These are phyloP conservation scores for Lentinula aciculospora DNA, from an alignment of 768 basidiomycete genomes.

Conservation along the genomic window DNA sequence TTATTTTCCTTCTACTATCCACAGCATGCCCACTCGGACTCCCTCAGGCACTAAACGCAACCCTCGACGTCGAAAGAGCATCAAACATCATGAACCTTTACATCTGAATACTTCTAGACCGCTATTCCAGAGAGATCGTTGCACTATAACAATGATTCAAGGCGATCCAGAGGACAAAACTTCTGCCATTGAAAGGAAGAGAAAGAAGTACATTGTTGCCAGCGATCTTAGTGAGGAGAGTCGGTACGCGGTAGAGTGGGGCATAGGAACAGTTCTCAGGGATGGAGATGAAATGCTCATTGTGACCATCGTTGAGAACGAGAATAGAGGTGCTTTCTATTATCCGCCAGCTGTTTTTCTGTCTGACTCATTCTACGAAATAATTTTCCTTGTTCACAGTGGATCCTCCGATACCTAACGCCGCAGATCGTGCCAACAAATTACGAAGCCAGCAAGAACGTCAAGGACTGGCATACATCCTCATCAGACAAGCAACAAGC, in stretches of 20 bases:
- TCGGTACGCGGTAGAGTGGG: constrained; percentile 96
- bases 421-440: constrained; percentile 72
- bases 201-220: constrained; percentile 78
- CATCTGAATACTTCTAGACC: constrained; percentile 70
- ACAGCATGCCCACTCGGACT: constrained; percentile 24
- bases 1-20: constrained; percentile 73
- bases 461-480: constrained; percentile 82
- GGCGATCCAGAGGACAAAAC: constrained; percentile 66
- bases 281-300: constrained; percentile 94
- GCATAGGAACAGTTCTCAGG: constrained; percentile 89
- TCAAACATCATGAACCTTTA: constrained; percentile 57
- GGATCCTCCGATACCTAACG: constrained; percentile 63
- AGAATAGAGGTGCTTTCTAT: constrained; percentile 64
- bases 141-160: constrained; percentile 84
- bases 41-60: constrained; percentile 32
- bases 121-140: constrained; percentile 84
- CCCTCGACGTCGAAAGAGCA: constrained; percentile 56
- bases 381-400: constrained; percentile 31
- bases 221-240: constrained; percentile 95
- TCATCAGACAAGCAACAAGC: constrained; percentile 83
- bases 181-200: constrained; percentile 36
- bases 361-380: not conserved
- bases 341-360: not conserved
- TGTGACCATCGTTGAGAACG: constrained; percentile 90
- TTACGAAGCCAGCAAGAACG: constrained; percentile 92